Percentiles rank a stretch among this genome's conserved stretches.
phyloP scores from a whole-genome alignment of 441 rosid species.

The California macrophylla region DNA sequence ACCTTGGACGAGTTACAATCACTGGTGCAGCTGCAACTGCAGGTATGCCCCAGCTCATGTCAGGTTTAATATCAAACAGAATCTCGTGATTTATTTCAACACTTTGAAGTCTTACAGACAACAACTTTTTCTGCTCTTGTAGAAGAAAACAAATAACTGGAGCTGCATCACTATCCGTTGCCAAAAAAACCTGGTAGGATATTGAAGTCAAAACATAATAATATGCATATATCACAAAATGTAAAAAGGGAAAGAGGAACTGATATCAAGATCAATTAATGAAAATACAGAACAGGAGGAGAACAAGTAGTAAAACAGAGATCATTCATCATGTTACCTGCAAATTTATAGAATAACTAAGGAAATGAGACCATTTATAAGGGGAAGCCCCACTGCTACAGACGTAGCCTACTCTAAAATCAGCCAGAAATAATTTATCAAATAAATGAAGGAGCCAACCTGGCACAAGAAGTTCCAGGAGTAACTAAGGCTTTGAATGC shows the following conservation, averaged over 20 bases:
- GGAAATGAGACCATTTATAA: not conserved
- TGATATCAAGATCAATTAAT: constrained; percentile 5
- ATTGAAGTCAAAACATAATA: constrained; percentile 12
- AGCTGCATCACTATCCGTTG: constrained; percentile 70
- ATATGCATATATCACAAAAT: not conserved
- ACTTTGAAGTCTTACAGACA: constrained; percentile 79
- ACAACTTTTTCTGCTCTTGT: constrained; percentile 78
- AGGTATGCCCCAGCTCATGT: constrained; percentile 86
- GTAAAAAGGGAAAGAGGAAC: not conserved
- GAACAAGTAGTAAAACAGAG: not conserved
- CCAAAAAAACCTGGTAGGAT: constrained; percentile 69
- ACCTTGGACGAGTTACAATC: constrained; percentile 78
- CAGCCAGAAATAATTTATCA: not conserved
- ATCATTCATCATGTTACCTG: not conserved
- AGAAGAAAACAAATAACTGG: constrained; percentile 80
- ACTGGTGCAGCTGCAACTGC: constrained; percentile 89
- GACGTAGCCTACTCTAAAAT: not conserved
- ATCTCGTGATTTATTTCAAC: constrained; percentile 72
- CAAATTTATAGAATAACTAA: not conserved
- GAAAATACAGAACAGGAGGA: not conserved
- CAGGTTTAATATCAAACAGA: constrained; percentile 69
- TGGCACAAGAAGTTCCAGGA: not conserved
- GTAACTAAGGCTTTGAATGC: not conserved
- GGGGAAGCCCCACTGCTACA: not conserved
- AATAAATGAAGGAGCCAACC: not conserved